phyloP scores from a whole-genome alignment of 805 yeast genomes.

The Ogataea parapolymorpha region DNA sequence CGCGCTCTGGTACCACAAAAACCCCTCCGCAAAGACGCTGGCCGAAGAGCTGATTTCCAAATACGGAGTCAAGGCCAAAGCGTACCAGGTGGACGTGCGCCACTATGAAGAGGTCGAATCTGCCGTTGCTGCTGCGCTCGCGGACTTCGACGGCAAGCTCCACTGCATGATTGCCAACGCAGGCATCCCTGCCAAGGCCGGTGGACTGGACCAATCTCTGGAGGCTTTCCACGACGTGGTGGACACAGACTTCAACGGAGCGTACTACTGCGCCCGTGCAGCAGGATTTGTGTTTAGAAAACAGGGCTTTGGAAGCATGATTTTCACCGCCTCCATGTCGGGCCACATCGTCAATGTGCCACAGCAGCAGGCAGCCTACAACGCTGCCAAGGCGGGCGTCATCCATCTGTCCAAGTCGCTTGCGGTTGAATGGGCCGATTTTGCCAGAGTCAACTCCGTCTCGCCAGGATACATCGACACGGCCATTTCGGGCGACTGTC shows the following conservation, averaged over 20 bases:
- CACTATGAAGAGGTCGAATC: slow-evolving; percentile 29
- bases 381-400: slow-evolving; percentile 45
- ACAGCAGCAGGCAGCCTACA: slow-evolving; percentile 44
- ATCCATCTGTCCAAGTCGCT: slow-evolving; percentile 42
- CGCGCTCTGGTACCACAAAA: slow-evolving; percentile 36
- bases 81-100: slow-evolving; percentile 34
- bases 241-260: slow-evolving; percentile 46
- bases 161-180: slow-evolving; percentile 44
- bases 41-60: slow-evolving; percentile 25
- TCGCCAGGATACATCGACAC: slow-evolving; percentile 49
- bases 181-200: slow-evolving; percentile 35
- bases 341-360: slow-evolving; percentile 50
- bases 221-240: slow-evolving; percentile 36
- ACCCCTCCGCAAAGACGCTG: slow-evolving; percentile 11
- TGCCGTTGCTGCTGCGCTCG: slow-evolving; percentile 26
- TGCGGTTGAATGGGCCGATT: slow-evolving; percentile 44
- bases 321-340: slow-evolving; percentile 51
- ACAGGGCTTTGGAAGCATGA: slow-evolving; percentile 43
- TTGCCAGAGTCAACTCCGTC: slow-evolving; percentile 46
- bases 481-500: slow-evolving; percentile 33
- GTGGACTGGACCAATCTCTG: slow-evolving; percentile 30
- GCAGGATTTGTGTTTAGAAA: slow-evolving; percentile 42
- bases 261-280: slow-evolving; percentile 46
- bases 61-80: slow-evolving; percentile 19
- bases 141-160: slow-evolving; percentile 36